Evolutionary conservation across 176 grass and related monocot species (phyloP).

Genomic region (Aegilops bicornis): DNA sequence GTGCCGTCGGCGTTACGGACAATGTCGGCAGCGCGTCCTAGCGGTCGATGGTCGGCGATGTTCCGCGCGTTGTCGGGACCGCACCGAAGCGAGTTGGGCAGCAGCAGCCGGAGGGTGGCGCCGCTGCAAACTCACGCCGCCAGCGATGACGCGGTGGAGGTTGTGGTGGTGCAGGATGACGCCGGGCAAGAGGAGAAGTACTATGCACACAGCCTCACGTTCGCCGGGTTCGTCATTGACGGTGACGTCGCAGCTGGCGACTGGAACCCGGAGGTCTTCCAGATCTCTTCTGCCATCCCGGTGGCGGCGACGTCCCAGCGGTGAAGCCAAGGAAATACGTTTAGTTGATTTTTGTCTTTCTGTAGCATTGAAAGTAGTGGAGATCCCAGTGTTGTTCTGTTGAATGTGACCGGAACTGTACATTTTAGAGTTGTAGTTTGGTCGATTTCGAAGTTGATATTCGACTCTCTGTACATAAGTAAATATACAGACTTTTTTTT

Average conservation of each 20-base stretch:
- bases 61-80: constrained; percentile 34
- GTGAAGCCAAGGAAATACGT: constrained; percentile 1
- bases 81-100: constrained; percentile 13
- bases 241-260: constrained; percentile 67
- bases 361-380: neutral
- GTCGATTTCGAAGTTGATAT: neutral
- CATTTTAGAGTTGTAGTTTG: constrained; percentile 26
- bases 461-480: neutral
- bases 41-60: constrained; percentile 35
- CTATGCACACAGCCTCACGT: constrained; percentile 57
- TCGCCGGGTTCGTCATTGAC: constrained; percentile 62
- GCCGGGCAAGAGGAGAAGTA: constrained; percentile 30
- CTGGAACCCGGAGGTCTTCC: constrained; percentile 75
- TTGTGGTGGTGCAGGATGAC: constrained; percentile 11
- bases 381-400: neutral
- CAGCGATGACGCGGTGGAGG: constrained; percentile 6
- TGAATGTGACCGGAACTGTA: constrained; percentile 18
- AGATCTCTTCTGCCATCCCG: constrained; percentile 41
- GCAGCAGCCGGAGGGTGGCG: constrained; percentile 33
- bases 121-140: neutral
- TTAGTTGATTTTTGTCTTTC: neutral
- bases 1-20: constrained; percentile 40
- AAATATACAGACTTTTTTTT: neutral
- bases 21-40: constrained; percentile 48
- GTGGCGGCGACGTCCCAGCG: neutral